A percentile compares a stretch with the other conserved stretches of the same genome.
phyloP scores from a whole-genome alignment of 1,139 yeast species.

The Candida sp. region DNA sequence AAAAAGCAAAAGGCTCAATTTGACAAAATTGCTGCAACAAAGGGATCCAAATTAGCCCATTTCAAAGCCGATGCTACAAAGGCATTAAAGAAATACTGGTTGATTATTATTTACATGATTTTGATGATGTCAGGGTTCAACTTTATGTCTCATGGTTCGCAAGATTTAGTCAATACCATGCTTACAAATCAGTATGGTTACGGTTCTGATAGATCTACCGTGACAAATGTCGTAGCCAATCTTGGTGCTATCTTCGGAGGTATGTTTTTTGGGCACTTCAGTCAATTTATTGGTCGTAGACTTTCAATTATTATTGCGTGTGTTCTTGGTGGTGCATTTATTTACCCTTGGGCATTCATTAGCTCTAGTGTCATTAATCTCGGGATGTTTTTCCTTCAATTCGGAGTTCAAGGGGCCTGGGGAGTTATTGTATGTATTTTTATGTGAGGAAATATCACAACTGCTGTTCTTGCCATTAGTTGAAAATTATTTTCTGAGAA shows the following conservation, averaged over 20 bases:
- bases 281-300: constrained; percentile 36
- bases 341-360: constrained; percentile 73
- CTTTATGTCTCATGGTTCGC: constrained; percentile 38
- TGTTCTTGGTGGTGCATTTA: constrained; percentile 61
- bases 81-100: constrained; percentile 35
- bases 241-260: constrained; percentile 39
- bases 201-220: constrained; percentile 28
- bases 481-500: too few relatives aligned
- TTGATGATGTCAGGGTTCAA: constrained; percentile 44
- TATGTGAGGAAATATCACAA: too few relatives aligned
- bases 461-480: too few relatives aligned
- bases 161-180: constrained; percentile 37
- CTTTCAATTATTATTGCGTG: constrained; percentile 49
- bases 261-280: constrained; percentile 29
- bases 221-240: constrained; percentile 35
- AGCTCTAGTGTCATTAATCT: constrained; percentile 60
- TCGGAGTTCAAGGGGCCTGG: constrained; percentile 87
- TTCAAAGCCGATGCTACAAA: constrained; percentile 18
- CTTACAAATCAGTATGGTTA: constrained; percentile 26
- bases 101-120: constrained; percentile 31
- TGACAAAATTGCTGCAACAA: constrained; percentile 11
- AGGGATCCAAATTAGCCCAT: constrained; percentile 8
- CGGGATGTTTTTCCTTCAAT: constrained; percentile 75
- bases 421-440: too few relatives aligned
- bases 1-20: constrained; percentile 21